Percentiles rank a stretch among this genome's conserved stretches.
phyloP scores from a whole-genome alignment of 768 basidiomycete genomes.

The Suillus lakei region DNA sequence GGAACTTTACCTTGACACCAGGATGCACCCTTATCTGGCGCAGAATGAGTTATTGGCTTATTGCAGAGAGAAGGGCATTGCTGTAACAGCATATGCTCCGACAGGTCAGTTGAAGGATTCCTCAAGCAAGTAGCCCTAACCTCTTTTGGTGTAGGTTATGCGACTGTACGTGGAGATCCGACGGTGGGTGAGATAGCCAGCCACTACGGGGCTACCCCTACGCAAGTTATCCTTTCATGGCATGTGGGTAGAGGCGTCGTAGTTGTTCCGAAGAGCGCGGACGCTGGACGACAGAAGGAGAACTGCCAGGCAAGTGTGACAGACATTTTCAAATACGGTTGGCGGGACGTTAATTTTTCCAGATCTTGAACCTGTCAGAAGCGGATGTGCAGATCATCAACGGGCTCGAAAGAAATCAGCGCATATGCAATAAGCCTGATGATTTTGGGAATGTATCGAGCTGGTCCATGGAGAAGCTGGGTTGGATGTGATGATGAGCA shows the following conservation, averaged over 20 bases:
- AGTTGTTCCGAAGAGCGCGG: slow-evolving; percentile 36
- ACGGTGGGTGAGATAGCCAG: slow-evolving; percentile 32
- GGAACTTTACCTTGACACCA: slow-evolving; percentile 25
- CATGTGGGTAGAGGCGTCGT: slow-evolving; percentile 33
- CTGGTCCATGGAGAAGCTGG: slow-evolving; percentile 44
- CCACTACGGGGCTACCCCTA: slow-evolving; percentile 29
- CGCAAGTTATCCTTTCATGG: slow-evolving; percentile 39
- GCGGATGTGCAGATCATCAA: slow-evolving; percentile 48
- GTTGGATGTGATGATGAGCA: slow-evolving; percentile 33
- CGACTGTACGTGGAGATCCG: slow-evolving; percentile 34
- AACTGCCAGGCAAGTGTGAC: slow-evolving; percentile 33
- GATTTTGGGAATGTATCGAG: slow-evolving; percentile 41
- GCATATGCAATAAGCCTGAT: slow-evolving; percentile 45
- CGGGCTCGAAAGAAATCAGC: slow-evolving; percentile 43
- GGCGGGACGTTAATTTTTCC: slow-evolving; percentile 21
- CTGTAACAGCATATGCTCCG: slow-evolving; percentile 38
- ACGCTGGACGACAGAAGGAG: slow-evolving; percentile 25
- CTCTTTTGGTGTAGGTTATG: slow-evolving; percentile 24
- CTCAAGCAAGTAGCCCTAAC: background rate
- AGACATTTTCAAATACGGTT: slow-evolving; percentile 24
- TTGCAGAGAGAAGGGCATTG: slow-evolving; percentile 35
- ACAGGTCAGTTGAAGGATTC: slow-evolving; percentile 23
- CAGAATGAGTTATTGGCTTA: slow-evolving; percentile 35
- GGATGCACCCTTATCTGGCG: slow-evolving; percentile 36
- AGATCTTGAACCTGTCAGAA: slow-evolving; percentile 40